Evolutionary conservation across 2,329 filamentous ascomycete species (phyloP), one percentile per base, ranked within the genome.

Genomic region (Talaromyces verruculosus): DNA sequence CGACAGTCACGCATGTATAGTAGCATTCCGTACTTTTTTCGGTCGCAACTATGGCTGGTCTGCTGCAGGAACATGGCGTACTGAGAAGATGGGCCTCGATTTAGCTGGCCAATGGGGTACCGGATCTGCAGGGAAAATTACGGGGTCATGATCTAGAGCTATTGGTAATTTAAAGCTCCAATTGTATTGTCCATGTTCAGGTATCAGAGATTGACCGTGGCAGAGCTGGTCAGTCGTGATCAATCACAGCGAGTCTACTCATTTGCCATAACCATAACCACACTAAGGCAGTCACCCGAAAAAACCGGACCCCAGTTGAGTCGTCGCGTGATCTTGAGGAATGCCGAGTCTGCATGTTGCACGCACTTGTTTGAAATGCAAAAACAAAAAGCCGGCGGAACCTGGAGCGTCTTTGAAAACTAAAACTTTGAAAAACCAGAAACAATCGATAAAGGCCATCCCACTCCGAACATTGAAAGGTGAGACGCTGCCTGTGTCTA

Each of bases 251-350:
- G 61, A 55, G 47, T 43, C 41, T 35, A 45, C 22, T 22, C 28
- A 22, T 47, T 59, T 47, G 45, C n/a, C 55, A 65, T 47, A 15
- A 8, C 73, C 72, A 70, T 47, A 15, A 8, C 73, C 72, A 70
- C 73, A 73, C 75, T 74, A 75, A 68, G 71, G 70, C 72, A 69
- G 74, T 73, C 74, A 71, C 71, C 69, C 69, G 71, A 72, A 59
- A 70, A 70, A 75, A 77, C 76, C 73, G 45, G 45, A 41, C 60
- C 47, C 35, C 37, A 41, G 25, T 41, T 41, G 72, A 67, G 67
- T 70, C 73, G 69, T 71, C 72, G 72, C 77, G 74, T 75, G 76
- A 75, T 74, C 71, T 68, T 72, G 69, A 53, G 61, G 63, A 67
- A 63, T 60, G 66, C 63, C 51, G 59, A 59, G 59, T 55, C 63